Percentiles rank a stretch among this genome's conserved stretches.
Conservation (phyloP, 1,284 basidiomycete species). For the Clitocybe nebularis region DNA sequence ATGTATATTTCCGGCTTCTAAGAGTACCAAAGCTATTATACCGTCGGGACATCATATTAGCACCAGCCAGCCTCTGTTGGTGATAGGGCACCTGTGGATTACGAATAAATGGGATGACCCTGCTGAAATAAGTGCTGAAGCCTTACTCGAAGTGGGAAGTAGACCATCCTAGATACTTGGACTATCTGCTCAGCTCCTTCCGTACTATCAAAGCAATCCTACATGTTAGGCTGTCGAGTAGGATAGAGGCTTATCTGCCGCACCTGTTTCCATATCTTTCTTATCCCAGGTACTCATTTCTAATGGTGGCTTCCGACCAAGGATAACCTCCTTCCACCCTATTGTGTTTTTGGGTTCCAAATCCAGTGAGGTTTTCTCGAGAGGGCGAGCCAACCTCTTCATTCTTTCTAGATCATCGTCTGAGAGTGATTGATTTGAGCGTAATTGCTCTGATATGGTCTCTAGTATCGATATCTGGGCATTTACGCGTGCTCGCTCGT, state of each 20-base stretch:
- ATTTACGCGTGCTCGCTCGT: slow-evolving; percentile 18
- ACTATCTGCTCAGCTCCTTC: neutral
- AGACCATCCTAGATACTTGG: too few species aligned
- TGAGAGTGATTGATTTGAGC: slow-evolving; percentile 17
- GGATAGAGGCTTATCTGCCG: neutral
- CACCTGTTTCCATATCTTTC: slow-evolving; percentile 19
- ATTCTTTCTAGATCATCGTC: slow-evolving; percentile 17
- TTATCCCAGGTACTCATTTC: slow-evolving; percentile 20
- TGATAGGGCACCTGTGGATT: too few species aligned
- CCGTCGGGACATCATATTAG: too few species aligned
- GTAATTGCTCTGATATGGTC: slow-evolving; percentile 19
- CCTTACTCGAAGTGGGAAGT: too few species aligned
- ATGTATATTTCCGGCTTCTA: too few species aligned
- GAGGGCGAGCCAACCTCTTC: slow-evolving; percentile 18
- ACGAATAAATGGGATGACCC: too few species aligned
- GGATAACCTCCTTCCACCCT: slow-evolving; percentile 20
- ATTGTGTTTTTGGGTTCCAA: slow-evolving; percentile 8
- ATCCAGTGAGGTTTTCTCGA: slow-evolving; percentile 3
- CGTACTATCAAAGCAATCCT: neutral
- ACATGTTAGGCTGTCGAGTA: neutral
- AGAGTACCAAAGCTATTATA: too few species aligned
- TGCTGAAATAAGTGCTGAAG: too few species aligned
- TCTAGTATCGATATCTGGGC: slow-evolving; percentile 21
- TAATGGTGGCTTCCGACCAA: slow-evolving; percentile 13
- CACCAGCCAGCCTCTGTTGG: too few species aligned